These are phyloP conservation scores for Cryptococcus sp. DNA, from an alignment of 1,284 basidiomycete species.

Conservation along the genomic window DNA sequence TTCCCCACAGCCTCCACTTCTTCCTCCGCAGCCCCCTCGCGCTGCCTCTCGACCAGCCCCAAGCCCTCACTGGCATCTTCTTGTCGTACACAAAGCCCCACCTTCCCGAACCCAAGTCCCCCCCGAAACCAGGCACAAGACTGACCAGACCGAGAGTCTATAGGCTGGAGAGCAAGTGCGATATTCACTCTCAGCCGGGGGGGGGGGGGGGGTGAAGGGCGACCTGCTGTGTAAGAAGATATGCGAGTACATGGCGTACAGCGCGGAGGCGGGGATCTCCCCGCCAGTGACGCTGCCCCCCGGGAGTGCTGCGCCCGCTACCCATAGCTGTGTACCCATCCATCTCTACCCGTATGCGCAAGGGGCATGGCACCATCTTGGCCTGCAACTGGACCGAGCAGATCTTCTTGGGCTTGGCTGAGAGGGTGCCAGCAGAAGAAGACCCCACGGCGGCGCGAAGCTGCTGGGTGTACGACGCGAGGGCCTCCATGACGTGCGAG, in stretches of 20 bases:
- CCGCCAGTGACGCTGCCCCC: constrained; percentile 14
- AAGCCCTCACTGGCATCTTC: constrained; percentile 38
- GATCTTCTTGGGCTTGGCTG: constrained; percentile 39
- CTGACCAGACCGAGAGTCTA: constrained; percentile 46
- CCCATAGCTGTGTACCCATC: constrained; percentile 30
- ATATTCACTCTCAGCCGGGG: constrained; percentile 47
- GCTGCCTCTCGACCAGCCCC: constrained; percentile 16
- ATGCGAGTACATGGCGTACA: constrained; percentile 46
- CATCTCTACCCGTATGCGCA: constrained; percentile 29
- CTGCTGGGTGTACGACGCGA: constrained; percentile 43
- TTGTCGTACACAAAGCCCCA: constrained; percentile 39
- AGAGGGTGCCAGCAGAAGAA: constrained; percentile 9
- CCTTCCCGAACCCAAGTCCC: constrained; percentile 18
- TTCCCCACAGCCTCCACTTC: constrained; percentile 34
- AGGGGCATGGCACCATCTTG: constrained; percentile 46
- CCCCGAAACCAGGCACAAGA: constrained; percentile 17
- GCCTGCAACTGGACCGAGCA: constrained; percentile 47
- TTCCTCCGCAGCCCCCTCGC: constrained; percentile 33
- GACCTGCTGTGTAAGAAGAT: constrained; percentile 34
- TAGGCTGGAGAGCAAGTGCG: constrained; percentile 46
- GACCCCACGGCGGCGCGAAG: constrained; percentile 44
- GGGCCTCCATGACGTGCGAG: constrained; percentile 44
- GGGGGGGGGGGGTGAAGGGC: constrained; percentile 47
- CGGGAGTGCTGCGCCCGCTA: constrained; percentile 13
- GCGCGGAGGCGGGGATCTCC: constrained; percentile 22